Conservation (phyloP, 495 filamentous ascomycete genomes). For the Xylaria intraflava region DNA sequence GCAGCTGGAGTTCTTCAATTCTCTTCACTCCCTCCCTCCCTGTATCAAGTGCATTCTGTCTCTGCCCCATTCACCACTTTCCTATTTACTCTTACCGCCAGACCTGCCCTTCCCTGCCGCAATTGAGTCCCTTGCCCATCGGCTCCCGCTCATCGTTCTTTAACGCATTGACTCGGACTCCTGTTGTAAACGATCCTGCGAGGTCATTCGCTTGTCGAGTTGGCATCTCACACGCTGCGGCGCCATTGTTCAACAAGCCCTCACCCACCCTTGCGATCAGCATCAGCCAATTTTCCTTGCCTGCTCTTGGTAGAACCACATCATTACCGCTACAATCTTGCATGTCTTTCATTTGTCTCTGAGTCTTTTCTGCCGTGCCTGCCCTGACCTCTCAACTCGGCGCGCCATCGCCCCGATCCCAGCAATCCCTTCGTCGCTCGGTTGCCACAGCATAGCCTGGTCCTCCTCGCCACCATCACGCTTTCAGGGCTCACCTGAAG, state of each 20-base stretch:
- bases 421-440: conserved; percentile 6
- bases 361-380: neutral
- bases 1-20: no score
- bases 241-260: conserved; percentile 3
- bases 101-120: conserved; percentile 1
- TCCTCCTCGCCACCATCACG: conserved; percentile 4
- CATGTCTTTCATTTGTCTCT: neutral
- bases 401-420: neutral
- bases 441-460: conserved; percentile 1
- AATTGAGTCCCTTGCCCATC: neutral
- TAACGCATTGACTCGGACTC: conserved; percentile 1
- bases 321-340: neutral
- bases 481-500: neutral
- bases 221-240: conserved; percentile 10
- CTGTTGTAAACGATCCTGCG: neutral
- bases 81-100: neutral
- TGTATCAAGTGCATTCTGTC: no score
- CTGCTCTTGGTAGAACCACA: neutral
- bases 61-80: neutral
- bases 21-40: no score
- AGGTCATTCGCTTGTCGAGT: conserved; percentile 8
- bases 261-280: conserved; percentile 6
- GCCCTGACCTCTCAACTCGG: neutral
- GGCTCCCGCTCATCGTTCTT: neutral
- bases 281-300: conserved; percentile 1